Evolutionary conservation across 2,329 filamentous ascomycete species (phyloP), one percentile per base, ranked within the genome.

Genomic region (Fusarium neocosmosporiellum): DNA sequence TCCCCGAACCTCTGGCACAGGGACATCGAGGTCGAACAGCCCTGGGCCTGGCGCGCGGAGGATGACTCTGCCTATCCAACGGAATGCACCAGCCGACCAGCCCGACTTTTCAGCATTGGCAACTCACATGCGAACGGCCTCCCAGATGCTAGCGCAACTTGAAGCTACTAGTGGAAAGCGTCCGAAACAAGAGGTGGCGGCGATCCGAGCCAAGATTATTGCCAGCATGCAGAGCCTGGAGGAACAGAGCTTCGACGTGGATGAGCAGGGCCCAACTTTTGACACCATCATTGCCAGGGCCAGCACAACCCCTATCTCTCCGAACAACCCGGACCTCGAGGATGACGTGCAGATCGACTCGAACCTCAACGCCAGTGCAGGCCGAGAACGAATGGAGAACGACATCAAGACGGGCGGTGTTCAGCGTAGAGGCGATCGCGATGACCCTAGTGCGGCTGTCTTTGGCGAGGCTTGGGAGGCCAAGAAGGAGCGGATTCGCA

Each of bases 141-240:
- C 94, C 16, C 93, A 95, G 80, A 96, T 96, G 94, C 85, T 96
- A 48, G 93, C 94, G 16, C 94, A 96, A 77, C 86, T 96, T 11
- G 93, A 96, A 67, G 89, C 92, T 2, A 96, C 93, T 24, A 92
- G 92, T 72, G 92, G 93, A 31, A 96, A 96, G 82, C 87, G 94
- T 36, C 94, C 94, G 1, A 93, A 89, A 78, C 90, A 91, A 33
- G 94, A 96, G 81, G 94, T 96, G 6, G 94, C 93, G 20, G 92
- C 93, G 9, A 96, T 96, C 80, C 89, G 94, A 75, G 91, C 93
- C 43, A 95, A 94, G 82, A 96, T 96, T 72, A 96, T 96, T 76
- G 94, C 94, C 4, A 96, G 93, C 80, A 96, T 96, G 94, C 94
- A 96, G 80, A 94, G 89, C 73, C 84, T 96, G 10, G 94, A 96